phyloP scores from a whole-genome alignment of 2,329 filamentous ascomycete genomes.

The Emmonsiellopsis sp. region DNA sequence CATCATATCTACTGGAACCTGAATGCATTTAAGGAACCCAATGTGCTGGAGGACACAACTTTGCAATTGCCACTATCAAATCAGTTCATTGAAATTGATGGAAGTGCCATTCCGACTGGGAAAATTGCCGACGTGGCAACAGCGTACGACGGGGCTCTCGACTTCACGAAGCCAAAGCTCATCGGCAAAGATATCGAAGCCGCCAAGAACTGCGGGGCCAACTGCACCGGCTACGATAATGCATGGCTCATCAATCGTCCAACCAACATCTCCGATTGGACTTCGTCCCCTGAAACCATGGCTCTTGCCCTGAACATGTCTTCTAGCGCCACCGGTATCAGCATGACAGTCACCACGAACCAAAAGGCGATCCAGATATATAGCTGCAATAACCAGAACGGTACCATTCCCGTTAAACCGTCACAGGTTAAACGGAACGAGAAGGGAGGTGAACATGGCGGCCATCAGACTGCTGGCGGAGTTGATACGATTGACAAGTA shows the following conservation, averaged over 20 bases:
- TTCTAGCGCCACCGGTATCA: constrained; percentile 67
- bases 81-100: constrained; percentile 40
- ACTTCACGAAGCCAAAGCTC: constrained; percentile 70
- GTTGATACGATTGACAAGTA: constrained; percentile 49
- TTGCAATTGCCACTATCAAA: constrained; percentile 37
- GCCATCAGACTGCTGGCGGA: constrained; percentile 32
- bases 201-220: constrained; percentile 63
- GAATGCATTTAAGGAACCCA: constrained; percentile 37
- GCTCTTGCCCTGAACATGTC: constrained; percentile 50
- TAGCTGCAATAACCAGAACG: constrained; percentile 69
- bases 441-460: constrained; percentile 22
- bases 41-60: constrained; percentile 34
- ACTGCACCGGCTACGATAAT: constrained; percentile 76
- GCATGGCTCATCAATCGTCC: constrained; percentile 40
- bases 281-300: constrained; percentile 24
- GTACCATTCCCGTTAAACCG: constrained; percentile 39
- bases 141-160: constrained; percentile 41
- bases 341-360: constrained; percentile 70
- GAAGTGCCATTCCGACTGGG: constrained; percentile 65
- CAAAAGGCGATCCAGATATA: constrained; percentile 87
- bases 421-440: constrained; percentile 42
- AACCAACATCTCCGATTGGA: constrained; percentile 15
- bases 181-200: constrained; percentile 60
- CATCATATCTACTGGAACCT: constrained; percentile 45
- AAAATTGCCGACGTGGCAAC: constrained; percentile 68